Conservation (phyloP, 345 rosid genomes). For the Syzygium grande region DNA sequence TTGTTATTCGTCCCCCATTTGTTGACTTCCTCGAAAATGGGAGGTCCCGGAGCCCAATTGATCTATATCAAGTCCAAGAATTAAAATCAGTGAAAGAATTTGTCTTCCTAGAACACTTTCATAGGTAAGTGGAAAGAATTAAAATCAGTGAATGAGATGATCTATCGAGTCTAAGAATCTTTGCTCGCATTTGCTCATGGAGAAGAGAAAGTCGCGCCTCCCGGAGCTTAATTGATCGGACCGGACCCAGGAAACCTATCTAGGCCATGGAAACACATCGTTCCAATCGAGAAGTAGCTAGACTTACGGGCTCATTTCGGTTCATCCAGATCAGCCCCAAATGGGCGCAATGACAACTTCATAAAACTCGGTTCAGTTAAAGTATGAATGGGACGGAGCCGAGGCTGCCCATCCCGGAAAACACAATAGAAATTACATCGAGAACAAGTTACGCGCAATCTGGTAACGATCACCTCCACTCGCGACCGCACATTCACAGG, state of each 20-base stretch:
- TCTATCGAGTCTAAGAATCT: background rate
- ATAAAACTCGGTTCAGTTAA: background rate
- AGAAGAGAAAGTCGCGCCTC: background rate
- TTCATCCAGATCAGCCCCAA: background rate
- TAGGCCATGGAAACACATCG: accelerated
- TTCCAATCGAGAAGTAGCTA: background rate
- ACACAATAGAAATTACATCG: too few species aligned
- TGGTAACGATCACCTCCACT: background rate
- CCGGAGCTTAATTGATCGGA: background rate
- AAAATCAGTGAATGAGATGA: background rate
- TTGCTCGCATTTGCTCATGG: background rate
- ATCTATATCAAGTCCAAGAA: too few species aligned
- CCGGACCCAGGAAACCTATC: background rate
- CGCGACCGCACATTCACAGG: accelerated
- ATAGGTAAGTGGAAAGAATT: background rate
- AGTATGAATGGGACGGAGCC: too few species aligned
- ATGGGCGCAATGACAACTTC: background rate
- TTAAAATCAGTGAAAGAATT: background rate
- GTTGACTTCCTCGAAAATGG: too few species aligned
- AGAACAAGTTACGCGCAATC: accelerated
- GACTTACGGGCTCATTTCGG: background rate
- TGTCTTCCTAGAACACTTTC: background rate
- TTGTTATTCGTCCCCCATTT: too few species aligned
- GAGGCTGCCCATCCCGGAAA: too few species aligned
- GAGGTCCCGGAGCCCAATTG: too few species aligned